Percentiles rank a stretch among this genome's conserved stretches.
Evolutionary conservation across 2,329 filamentous ascomycete genomes (phyloP).

Genomic region (Chaetomium olivaceum): DNA sequence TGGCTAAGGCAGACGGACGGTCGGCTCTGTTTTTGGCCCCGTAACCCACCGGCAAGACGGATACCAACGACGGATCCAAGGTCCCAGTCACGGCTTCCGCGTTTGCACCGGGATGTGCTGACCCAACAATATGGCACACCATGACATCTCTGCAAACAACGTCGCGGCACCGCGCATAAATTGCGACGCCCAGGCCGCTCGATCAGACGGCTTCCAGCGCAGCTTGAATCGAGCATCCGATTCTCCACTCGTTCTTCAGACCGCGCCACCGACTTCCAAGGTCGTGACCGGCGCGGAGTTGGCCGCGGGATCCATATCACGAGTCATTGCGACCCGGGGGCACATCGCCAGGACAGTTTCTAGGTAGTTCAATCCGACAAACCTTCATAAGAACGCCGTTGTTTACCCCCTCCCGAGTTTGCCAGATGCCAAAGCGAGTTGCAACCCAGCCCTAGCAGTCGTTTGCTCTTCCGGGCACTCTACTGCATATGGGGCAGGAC

Average conservation of each 20-base stretch:
- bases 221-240: not conserved
- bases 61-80: not conserved
- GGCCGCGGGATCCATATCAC: slow-evolving; percentile 2
- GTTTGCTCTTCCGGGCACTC: not conserved
- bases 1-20: not conserved
- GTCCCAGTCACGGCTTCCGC: not conserved
- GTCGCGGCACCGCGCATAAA: not conserved
- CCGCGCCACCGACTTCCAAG: not conserved
- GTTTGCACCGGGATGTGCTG: not conserved
- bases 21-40: not conserved
- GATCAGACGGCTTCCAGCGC: not conserved
- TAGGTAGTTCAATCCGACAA: not conserved
- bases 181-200: not conserved
- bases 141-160: not conserved
- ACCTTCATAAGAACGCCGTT: not conserved
- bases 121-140: not conserved
- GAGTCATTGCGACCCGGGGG: slow-evolving; percentile 18
- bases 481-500: not conserved
- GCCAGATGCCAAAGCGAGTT: not conserved
- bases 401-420: not conserved
- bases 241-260: slow-evolving; percentile 23
- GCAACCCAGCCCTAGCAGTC: not conserved
- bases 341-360: not conserved
- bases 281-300: slow-evolving; percentile 7
- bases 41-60: not conserved